Evolutionary conservation across 2,329 filamentous ascomycete genomes (phyloP), one percentile per base, ranked within the genome.

Genomic region (Lasiodiplodia theobromae): DNA sequence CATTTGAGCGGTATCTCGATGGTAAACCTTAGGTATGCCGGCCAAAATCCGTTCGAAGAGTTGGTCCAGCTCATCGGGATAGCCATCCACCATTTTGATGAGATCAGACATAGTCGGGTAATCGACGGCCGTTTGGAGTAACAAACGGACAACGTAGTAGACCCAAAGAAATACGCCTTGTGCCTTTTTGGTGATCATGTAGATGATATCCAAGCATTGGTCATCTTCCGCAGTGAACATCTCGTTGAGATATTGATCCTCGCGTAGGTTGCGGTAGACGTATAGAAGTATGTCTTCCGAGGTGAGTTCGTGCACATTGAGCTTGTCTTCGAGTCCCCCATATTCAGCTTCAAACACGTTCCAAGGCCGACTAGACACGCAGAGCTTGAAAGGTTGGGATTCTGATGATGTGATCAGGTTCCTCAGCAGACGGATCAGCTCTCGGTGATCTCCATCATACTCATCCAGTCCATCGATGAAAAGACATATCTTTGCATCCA

Each of bases 401-500:
- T 28, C 31, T 1, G 57, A 47, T 21, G 34, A 8, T 1, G 10
- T 21, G 3, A 28, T 18, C 16, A 14, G 12, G 1, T 47, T 14
- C 1, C 14, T 7, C 14, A 44, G 6, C 40, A 44, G 2, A 3
- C 40, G 40, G 4, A 57, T 5, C 2, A 37, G 3, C n/a, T 38
- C 14, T 2, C 2, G 23, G 38, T 21, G 23, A 23, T 4, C 16
- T n/a, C 57, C 40, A 16, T 73, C 69, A 28, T 70, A 71, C 51
- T 74, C 73, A 34, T 74, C 73, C 2, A 74, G 49, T 1, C 73
- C 73, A 34, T 74, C 73, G 11, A 74, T 70, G 53, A 74, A 71
- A 40, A 74, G 18, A 6, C 40, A 44, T 0, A 44, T 6, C 4
- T 18, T 44, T 0, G 40, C 16, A 74, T 66, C 25, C 62, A 66